A percentile compares a stretch with the other conserved stretches of the same genome.
Evolutionary conservation across 2,329 filamentous ascomycete species (phyloP).

Genomic region (Teratosphaeria pseudoeucalypti): DNA sequence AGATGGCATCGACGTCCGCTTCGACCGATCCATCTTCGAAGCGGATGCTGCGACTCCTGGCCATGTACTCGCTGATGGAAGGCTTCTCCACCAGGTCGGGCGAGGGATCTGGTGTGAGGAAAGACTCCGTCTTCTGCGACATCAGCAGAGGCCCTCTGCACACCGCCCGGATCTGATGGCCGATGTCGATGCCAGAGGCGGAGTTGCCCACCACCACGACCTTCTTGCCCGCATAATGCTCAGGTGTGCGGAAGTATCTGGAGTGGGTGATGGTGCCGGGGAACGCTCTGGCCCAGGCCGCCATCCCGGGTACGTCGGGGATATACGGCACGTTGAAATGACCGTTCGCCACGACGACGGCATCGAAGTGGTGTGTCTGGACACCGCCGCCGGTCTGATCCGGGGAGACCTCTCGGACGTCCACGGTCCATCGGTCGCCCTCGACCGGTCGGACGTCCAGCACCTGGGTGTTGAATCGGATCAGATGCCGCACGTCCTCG

Average conservation of each 20-base stretch:
- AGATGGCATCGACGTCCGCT: constrained; percentile 57
- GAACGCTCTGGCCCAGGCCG: constrained; percentile 29
- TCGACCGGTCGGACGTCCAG: constrained; percentile 39
- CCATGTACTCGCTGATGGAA: constrained; percentile 43
- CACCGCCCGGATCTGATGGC: constrained; percentile 57
- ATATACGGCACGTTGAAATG: constrained; percentile 39
- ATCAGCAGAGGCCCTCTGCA: constrained; percentile 54
- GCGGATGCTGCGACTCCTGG: constrained; percentile 50
- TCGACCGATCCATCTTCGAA: constrained; percentile 59
- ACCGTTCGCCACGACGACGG: constrained; percentile 38
- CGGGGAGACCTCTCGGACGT: constrained; percentile 27
- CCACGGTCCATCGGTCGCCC: constrained; percentile 48
- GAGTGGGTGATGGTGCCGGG: constrained; percentile 43
- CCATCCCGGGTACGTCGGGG: constrained; percentile 31
- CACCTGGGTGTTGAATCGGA: constrained; percentile 63
- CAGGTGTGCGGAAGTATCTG: constrained; percentile 64
- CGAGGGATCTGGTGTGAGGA: constrained; percentile 28
- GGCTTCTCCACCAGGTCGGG: constrained; percentile 48
- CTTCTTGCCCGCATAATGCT: constrained; percentile 54
- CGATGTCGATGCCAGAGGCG: constrained; percentile 76
- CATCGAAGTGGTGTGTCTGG: constrained; percentile 44
- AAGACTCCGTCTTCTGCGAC: constrained; percentile 46
- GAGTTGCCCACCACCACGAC: constrained; percentile 77
- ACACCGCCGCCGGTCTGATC: constrained; percentile 18
- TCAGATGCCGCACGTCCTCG: constrained; percentile 52